Evolutionary conservation across 257 asterid species (phyloP).

Genomic region (Salvia miltiorrhiza): DNA sequence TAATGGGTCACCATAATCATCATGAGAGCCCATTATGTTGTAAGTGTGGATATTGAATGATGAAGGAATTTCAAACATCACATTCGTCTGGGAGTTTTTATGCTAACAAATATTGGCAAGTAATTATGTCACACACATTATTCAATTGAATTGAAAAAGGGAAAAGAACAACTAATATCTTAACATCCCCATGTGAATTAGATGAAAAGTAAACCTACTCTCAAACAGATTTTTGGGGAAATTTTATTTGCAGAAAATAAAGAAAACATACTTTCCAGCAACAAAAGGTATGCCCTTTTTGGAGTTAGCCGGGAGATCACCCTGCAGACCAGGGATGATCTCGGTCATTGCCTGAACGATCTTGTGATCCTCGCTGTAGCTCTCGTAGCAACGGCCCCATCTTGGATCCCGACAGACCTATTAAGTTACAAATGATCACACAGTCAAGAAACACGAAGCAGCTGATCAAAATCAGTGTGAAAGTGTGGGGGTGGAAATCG

Average conservation of each 20-base stretch:
- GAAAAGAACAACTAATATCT: neutral
- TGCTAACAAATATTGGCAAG: neutral
- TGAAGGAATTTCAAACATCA: neutral
- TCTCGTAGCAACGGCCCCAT: conserved; percentile 96
- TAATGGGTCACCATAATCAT: neutral
- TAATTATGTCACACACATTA: neutral
- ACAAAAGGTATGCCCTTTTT: conserved; percentile 63
- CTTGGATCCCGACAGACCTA: conserved; percentile 95
- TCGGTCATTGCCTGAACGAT: conserved; percentile 81
- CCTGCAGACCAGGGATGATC: conserved; percentile 91
- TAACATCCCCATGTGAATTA: conserved; percentile 15
- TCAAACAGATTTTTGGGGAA: neutral
- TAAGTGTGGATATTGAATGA: neutral
- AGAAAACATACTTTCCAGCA: conserved; percentile 67
- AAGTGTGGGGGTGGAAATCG: neutral
- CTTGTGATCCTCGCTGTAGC: conserved; percentile 81
- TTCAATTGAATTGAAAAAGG: neutral
- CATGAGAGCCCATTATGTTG: neutral
- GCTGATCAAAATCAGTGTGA: neutral
- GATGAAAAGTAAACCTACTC: neutral
- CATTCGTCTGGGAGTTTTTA: neutral
- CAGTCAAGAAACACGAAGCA: neutral
- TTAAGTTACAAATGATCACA: neutral
- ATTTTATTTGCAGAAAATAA: too few species aligned
- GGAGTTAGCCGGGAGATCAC: conserved; percentile 58